Evolutionary conservation across 176 grass and related monocot species (phyloP), one percentile per base, ranked within the genome.

Genomic region (Paspalum vaginatum): DNA sequence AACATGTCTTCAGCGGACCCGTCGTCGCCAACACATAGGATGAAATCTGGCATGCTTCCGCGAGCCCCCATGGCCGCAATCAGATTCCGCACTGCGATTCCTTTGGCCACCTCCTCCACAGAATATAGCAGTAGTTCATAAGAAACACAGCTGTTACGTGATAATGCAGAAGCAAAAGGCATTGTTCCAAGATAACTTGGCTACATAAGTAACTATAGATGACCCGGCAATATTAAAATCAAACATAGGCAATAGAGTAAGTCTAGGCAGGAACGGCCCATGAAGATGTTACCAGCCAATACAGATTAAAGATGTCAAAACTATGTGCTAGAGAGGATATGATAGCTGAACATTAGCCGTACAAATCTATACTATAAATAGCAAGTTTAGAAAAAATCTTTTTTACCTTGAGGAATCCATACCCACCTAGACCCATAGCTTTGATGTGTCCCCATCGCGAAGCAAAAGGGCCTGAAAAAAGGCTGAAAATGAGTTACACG

Each of bases 1-100:
- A 85, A 85, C 87, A 89, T 81, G 61, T 71, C 82, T 54, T 89
- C 82, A 60, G 81, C 82, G 5, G 77, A 89, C 7, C 54, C 21
- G 25, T 89, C 82, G 37, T 85, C 77, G 0, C 87, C 87, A 2
- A 85, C 37, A 52, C 87, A 85, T 20, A 89, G 12, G 8, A 89
- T 20, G 68, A 89, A 85, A 16, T 81, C 82, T 14, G 63, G 82
- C 38, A 60, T 26, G 42, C 1, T 2, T 55, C 46, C 20, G 20
- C 17, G 52, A 26, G 21, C 21, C 4, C 9, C 6, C 70, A 77
- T 65, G 26, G 45, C 53, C 0, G 69, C 7, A 5, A 85, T 53
- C 2, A 89, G 41, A 37, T 4, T 48, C 51, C 70, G 61, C 41
- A 71, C 82, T 9, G 69, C 77, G 5, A 71, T 18, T 42, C 82